Evolutionary conservation across 345 rosid genomes (phyloP).

Genomic region (Aurinia saxatilis): DNA sequence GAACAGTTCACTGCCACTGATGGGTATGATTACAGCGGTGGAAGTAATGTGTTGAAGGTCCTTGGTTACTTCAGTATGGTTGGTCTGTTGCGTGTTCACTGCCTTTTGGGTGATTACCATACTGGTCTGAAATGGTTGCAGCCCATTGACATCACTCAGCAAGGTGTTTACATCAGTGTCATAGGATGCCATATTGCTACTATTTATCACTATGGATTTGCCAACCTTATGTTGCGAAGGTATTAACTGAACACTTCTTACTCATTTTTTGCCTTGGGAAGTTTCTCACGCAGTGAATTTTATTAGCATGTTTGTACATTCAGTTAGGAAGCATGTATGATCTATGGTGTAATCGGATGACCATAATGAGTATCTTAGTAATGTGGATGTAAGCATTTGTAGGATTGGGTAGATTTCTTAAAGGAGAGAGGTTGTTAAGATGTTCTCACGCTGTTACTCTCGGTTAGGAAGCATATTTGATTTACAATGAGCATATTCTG

Average conservation of each 20-base stretch:
- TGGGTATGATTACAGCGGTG: slow-evolving; percentile 95
- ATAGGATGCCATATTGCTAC: slow-evolving; percentile 93
- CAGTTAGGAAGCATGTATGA: no score
- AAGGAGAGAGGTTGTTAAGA: neutral
- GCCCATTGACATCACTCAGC: slow-evolving; percentile 92
- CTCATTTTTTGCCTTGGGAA: no score
- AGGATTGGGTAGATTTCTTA: neutral
- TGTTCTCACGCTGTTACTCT: neutral
- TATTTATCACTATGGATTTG: slow-evolving; percentile 96
- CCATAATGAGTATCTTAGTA: no score
- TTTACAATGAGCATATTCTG: no score
- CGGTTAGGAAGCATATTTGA: no score
- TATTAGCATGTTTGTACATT: no score
- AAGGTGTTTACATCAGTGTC: slow-evolving; percentile 85
- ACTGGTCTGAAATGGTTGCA: slow-evolving; percentile 88
- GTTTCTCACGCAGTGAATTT: no score
- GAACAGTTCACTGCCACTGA: slow-evolving; percentile 96
- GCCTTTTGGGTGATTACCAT: slow-evolving; percentile 94
- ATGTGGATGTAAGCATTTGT: no score
- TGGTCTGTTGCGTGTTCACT: slow-evolving; percentile 89
- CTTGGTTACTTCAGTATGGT: slow-evolving; percentile 97
- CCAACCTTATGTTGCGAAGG: slow-evolving; percentile 95
- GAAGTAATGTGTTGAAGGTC: slow-evolving; percentile 95
- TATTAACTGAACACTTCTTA: slow-evolving; percentile 15
- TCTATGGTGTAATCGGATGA: no score